These are phyloP conservation scores for Neodidymelliopsis sp. DNA, from an alignment of 2,329 filamentous ascomycete genomes.

Conservation along the genomic window DNA sequence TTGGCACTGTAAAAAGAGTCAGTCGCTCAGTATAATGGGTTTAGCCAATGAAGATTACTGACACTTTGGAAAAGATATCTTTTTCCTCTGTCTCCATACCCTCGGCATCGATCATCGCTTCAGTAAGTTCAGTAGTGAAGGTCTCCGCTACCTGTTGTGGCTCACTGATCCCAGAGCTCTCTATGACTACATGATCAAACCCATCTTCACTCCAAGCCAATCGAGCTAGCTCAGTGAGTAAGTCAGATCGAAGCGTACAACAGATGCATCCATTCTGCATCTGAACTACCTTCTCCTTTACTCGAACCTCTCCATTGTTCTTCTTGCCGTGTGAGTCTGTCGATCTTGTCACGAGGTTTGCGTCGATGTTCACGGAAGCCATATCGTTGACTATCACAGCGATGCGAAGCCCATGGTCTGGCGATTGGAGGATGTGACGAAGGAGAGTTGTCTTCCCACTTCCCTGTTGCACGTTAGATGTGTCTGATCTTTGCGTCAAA, in stretches of 20 bases:
- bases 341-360: constrained; percentile 63
- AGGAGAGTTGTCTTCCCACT: constrained; percentile 76
- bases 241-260: constrained; percentile 74
- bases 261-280: constrained; percentile 78
- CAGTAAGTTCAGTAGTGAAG: constrained; percentile 63
- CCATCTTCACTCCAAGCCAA: constrained; percentile 65
- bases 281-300: constrained; percentile 70
- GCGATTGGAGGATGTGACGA: constrained; percentile 70
- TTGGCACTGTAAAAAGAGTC: constrained; percentile 30
- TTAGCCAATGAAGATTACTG: constrained; percentile 18
- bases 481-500: background rate
- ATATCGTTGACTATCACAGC: constrained; percentile 80
- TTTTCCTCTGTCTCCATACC: constrained; percentile 54
- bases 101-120: constrained; percentile 55
- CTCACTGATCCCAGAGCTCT: constrained; percentile 76
- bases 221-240: constrained; percentile 72
- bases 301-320: constrained; percentile 55
- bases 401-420: constrained; percentile 71
- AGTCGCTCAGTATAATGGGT: background rate
- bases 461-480: constrained; percentile 57
- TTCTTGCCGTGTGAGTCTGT: constrained; percentile 43
- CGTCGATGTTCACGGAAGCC: constrained; percentile 67
- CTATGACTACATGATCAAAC: constrained; percentile 76
- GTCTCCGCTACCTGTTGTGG: constrained; percentile 78
- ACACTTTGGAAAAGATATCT: constrained; percentile 58